Percentiles rank a stretch among this genome's conserved stretches.
phyloP scores from a whole-genome alignment of 1,139 yeast species.

The Yarrowia galli region DNA sequence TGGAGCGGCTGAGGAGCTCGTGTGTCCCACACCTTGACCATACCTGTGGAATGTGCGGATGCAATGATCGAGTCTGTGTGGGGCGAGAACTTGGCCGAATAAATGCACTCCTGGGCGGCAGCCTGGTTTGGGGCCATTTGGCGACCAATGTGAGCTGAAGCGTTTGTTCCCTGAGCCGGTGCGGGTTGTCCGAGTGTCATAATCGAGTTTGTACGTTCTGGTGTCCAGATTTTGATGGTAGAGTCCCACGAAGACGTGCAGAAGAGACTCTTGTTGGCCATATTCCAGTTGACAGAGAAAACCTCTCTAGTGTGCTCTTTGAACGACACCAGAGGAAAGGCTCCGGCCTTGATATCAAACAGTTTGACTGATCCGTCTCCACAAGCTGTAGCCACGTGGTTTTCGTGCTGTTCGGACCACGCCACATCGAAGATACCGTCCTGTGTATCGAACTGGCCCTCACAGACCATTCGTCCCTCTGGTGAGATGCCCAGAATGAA shows the following conservation, averaged over 20 bases:
- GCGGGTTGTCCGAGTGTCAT: slow-evolving; percentile 56
- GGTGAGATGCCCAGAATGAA: slow-evolving; percentile 71
- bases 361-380: slow-evolving; percentile 91
- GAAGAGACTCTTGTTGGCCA: slow-evolving; percentile 74
- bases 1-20: slow-evolving; percentile 70
- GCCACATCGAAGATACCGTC: slow-evolving; percentile 89
- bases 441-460: slow-evolving; percentile 80
- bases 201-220: slow-evolving; percentile 65
- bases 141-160: slow-evolving; percentile 24
- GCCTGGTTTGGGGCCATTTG: slow-evolving; percentile 41
- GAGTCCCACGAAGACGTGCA: slow-evolving; percentile 95
- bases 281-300: slow-evolving; percentile 87
- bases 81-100: slow-evolving; percentile 85
- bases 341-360: slow-evolving; percentile 69
- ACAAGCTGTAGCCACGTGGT: slow-evolving; percentile 79
- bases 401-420: slow-evolving; percentile 92
- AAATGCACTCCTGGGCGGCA: slow-evolving; percentile 55
- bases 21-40: slow-evolving; percentile 84
- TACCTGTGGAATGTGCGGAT: slow-evolving; percentile 82
- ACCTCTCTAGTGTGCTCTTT: slow-evolving; percentile 86
- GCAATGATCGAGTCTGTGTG: slow-evolving; percentile 76
- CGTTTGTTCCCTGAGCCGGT: slow-evolving; percentile 36
- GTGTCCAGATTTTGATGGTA: slow-evolving; percentile 74
- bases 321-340: slow-evolving; percentile 77
- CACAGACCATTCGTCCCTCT: slow-evolving; percentile 64